A percentile compares a stretch with the other conserved stretches of the same genome.
Conservation (phyloP, 2,329 filamentous ascomycete genomes). For the Graphilbum ipis-grandicollis region DNA sequence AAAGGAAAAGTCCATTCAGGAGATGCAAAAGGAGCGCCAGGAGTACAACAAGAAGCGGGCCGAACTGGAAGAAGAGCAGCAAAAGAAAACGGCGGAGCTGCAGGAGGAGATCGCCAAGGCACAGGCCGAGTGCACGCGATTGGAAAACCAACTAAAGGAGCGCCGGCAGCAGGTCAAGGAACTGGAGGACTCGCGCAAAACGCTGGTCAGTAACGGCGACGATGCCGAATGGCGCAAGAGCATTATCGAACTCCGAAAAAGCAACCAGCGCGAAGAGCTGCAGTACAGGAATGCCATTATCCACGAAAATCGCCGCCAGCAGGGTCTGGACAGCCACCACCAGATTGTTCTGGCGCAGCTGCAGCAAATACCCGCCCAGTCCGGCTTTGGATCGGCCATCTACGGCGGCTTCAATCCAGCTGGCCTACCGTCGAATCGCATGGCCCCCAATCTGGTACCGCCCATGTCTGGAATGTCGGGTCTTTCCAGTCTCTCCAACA, state of each 20-base stretch:
- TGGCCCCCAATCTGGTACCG: background rate
- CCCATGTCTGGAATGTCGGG: background rate
- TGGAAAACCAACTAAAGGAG: conserved; percentile 59
- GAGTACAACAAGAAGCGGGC: conserved; percentile 35
- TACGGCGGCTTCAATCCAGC: conserved; percentile 25
- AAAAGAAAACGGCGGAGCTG: conserved; percentile 32
- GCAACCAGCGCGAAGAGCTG: conserved; percentile 36
- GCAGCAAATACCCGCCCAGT: conserved; percentile 15
- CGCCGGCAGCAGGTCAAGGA: conserved; percentile 56
- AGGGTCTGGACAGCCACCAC: conserved; percentile 29
- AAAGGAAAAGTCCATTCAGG: conserved; percentile 46
- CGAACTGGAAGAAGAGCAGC: conserved; percentile 31
- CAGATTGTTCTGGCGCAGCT: conserved; percentile 29
- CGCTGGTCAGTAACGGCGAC: conserved; percentile 41
- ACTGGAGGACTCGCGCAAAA: conserved; percentile 53
- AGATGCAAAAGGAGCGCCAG: conserved; percentile 38
- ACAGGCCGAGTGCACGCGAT: conserved; percentile 43
- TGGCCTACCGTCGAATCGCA: background rate
- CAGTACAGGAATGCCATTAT: conserved; percentile 33
- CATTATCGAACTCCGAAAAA: conserved; percentile 32
- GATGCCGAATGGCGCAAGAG: conserved; percentile 37
- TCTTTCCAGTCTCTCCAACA: background rate
- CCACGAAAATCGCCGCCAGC: conserved; percentile 27
- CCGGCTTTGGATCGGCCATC: background rate
- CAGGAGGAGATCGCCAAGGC: conserved; percentile 38